Conservation (phyloP, 1,284 basidiomycete genomes). For the Tremellales sp. region DNA sequence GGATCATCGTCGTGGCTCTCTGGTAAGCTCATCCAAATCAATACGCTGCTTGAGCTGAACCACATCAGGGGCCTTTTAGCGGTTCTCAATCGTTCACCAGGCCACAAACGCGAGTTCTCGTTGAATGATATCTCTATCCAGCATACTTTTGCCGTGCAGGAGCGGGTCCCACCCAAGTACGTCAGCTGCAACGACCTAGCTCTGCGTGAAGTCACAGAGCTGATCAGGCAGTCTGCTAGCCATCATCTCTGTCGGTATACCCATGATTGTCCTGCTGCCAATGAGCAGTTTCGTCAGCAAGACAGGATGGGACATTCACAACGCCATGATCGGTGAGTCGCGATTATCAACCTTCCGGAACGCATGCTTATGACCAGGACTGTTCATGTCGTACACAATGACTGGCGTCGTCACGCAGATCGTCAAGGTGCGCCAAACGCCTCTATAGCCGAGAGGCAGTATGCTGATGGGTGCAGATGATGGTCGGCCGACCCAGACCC, state of each 20-base stretch:
- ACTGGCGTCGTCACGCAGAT: slow-evolving; percentile 80
- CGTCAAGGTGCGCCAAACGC: slow-evolving; percentile 58
- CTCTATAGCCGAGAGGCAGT: not conserved
- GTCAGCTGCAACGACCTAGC: slow-evolving; percentile 12
- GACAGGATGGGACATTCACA: slow-evolving; percentile 85
- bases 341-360: not conserved
- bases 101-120: slow-evolving; percentile 80
- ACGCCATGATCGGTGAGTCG: slow-evolving; percentile 61
- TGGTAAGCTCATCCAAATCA: slow-evolving; percentile 54
- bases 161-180: slow-evolving; percentile 71
- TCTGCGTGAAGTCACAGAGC: no score
- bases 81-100: slow-evolving; percentile 65
- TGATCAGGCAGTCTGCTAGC: slow-evolving; percentile 56
- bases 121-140: slow-evolving; percentile 67
- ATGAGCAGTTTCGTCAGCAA: slow-evolving; percentile 68
- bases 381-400: slow-evolving; percentile 64
- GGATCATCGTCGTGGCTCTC: slow-evolving; percentile 65
- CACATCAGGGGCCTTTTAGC: slow-evolving; percentile 60
- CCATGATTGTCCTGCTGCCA: slow-evolving; percentile 62
- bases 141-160: slow-evolving; percentile 69
- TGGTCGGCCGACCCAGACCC: slow-evolving; percentile 81
- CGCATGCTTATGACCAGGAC: slow-evolving; percentile 52
- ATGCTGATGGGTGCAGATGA: slow-evolving; percentile 22
- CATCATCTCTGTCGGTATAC: slow-evolving; percentile 65
- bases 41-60: not conserved